Evolutionary conservation across 345 rosid species (phyloP).

Genomic region (Anastatica hierochuntica): DNA sequence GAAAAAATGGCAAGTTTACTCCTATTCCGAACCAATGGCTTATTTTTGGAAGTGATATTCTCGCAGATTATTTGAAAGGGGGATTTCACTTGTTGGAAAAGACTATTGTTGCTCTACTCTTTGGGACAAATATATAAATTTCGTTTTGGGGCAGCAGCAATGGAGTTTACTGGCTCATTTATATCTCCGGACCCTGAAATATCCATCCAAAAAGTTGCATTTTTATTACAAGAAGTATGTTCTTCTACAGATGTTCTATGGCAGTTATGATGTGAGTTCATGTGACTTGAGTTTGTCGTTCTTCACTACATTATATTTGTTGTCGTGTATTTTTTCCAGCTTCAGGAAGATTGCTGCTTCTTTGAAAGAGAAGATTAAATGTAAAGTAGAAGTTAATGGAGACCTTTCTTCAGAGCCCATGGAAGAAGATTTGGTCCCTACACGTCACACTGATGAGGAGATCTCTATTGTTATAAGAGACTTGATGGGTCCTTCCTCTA

Average conservation of each 20-base stretch:
- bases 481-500: constrained; percentile 51
- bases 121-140: constrained; percentile 80
- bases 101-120: constrained; percentile 58
- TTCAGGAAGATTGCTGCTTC: constrained; percentile 56
- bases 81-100: constrained; percentile 70
- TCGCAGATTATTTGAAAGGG: constrained; percentile 69
- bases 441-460: constrained; percentile 34
- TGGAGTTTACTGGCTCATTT: constrained; percentile 67
- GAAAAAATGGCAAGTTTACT: no score
- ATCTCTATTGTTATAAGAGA: constrained; percentile 41
- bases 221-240: constrained; percentile 60
- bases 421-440: constrained; percentile 34
- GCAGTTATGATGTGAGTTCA: neutral
- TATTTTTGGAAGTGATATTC: neutral
- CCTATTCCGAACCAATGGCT: neutral
- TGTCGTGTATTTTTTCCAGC: constrained; percentile 33
- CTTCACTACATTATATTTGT: neutral
- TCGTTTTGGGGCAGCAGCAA: constrained; percentile 43
- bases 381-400: constrained; percentile 17
- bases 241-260: neutral
- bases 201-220: constrained; percentile 64
- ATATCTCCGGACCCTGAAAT: constrained; percentile 54
- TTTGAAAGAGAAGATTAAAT: constrained; percentile 49
- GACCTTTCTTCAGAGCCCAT: constrained; percentile 31
- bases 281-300: constrained; percentile 4